Conservation (phyloP, 2,329 filamentous ascomycete species). For the Fulvia fulva region DNA sequence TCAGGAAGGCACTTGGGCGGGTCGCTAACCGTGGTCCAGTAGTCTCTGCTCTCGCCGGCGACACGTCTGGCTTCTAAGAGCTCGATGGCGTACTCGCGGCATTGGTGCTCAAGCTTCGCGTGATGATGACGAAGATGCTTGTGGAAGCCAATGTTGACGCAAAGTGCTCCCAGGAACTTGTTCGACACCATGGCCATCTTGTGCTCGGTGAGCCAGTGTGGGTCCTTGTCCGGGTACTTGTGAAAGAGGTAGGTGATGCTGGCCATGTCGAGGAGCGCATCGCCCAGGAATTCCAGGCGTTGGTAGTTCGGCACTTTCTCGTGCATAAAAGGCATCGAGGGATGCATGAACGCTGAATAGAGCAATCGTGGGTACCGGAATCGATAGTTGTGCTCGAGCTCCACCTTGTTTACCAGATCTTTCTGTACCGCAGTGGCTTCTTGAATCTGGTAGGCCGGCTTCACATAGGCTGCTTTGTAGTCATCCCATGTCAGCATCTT, state of each 20-base stretch:
- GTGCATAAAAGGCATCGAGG: conserved; percentile 71
- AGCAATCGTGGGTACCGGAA: conserved; percentile 76
- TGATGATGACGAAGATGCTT: conserved; percentile 59
- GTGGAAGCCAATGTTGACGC: conserved; percentile 74
- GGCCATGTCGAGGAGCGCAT: conserved; percentile 80
- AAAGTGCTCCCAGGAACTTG: conserved; percentile 81
- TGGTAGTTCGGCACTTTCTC: conserved; percentile 86
- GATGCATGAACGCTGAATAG: conserved; percentile 81
- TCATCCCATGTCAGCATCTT: conserved; percentile 65
- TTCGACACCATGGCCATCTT: conserved; percentile 99
- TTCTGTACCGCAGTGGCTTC: conserved; percentile 62
- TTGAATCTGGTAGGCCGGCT: conserved; percentile 67
- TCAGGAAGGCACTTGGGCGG: conserved; percentile 80
- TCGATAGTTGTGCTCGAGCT: conserved; percentile 55
- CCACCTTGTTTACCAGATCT: conserved; percentile 64
- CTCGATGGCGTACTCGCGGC: conserved; percentile 54
- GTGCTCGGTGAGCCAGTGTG: conserved; percentile 96
- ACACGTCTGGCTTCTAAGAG: conserved; percentile 52
- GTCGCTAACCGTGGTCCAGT: conserved; percentile 61
- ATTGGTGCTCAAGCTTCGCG: conserved; percentile 49
- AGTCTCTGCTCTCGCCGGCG: conserved; percentile 55
- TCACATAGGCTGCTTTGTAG: conserved; percentile 65
- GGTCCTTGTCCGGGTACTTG: conserved; percentile 71
- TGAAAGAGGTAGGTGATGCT: conserved; percentile 80
- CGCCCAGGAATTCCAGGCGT: conserved; percentile 85